Evolutionary conservation across 768 basidiomycete species (phyloP).

Genomic region (Phlebiopsis flavidoalba): DNA sequence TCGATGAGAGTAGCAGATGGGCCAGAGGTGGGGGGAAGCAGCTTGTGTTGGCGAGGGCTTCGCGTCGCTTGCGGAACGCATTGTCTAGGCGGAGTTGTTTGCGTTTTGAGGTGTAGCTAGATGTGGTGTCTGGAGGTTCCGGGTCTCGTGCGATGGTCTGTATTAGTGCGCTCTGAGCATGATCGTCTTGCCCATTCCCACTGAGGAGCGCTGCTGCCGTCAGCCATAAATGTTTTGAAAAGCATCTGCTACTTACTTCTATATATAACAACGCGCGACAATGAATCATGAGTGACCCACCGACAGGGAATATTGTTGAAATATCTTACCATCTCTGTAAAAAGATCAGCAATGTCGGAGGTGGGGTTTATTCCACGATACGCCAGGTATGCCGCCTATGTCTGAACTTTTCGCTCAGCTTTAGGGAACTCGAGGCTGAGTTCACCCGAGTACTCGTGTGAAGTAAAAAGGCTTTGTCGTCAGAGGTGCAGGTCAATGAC

Average conservation of each 20-base stretch:
- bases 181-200: conserved; percentile 97
- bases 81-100: conserved; percentile 60
- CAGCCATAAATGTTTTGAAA: background rate
- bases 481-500: conserved; percentile 77
- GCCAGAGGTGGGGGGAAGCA: conserved; percentile 25
- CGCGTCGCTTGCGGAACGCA: conserved; percentile 45
- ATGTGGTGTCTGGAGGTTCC: conserved; percentile 31
- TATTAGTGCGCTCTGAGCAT: conserved; percentile 88
- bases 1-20: conserved; percentile 75
- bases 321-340: conserved; percentile 30
- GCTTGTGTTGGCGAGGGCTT: conserved; percentile 16
- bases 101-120: conserved; percentile 30
- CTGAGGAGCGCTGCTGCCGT: conserved; percentile 33
- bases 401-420: conserved; percentile 67
- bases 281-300: background rate
- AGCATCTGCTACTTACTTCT: conserved; percentile 37
- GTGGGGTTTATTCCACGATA: conserved; percentile 35
- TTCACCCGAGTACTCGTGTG: conserved; percentile 89
- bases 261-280: conserved; percentile 23
- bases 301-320: background rate
- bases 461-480: conserved; percentile 81
- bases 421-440: conserved; percentile 81
- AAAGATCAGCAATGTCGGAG: background rate
- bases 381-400: conserved; percentile 92
- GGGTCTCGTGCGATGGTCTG: conserved; percentile 66